Evolutionary conservation across 1,284 basidiomycete species (phyloP), one percentile per base, ranked within the genome.

Genomic region (Trichosporon sp.): DNA sequence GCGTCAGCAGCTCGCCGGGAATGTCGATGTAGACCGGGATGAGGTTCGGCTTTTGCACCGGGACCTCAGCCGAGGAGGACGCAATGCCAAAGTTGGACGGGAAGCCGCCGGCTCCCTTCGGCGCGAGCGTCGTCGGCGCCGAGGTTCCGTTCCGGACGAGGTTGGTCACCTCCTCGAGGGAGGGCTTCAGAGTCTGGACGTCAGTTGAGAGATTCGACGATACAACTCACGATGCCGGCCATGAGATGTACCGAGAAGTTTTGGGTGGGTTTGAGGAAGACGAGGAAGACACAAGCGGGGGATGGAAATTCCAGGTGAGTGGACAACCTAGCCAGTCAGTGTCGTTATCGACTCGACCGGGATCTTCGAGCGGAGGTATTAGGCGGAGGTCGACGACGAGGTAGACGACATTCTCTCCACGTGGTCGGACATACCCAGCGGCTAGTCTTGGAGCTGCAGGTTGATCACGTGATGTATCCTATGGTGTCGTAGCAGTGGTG

Each of bases 1-100:
- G 97, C 12, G 97, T 99, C 73, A 99, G 88, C 71, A 98, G 90
- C 83, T 99, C 97, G 70, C 95, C 95, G 31, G 97, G 94, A 7
- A 99, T 87, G 77, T 96, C 91, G 71, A 96, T 88, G 84, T 91
- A 99, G 75, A 99, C 89, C 16, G 96, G 96, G 54, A 99, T 74
- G 3, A 83, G 71, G 69, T 83, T 83, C 2, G 80, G 79, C 7
- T 69, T 70, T 68, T 71, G 32, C 19, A 35, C 66, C 68, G 71
- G 70, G 32, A 68, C 51, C 2, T 74, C 63, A 8, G 68, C 66
- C n/a, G 64, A 65, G 6, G 71, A 68, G 1, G 74, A 66, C 1
- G 72, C 70, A 10, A 67, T 71, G 46, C 70, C 73, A 0, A 79
- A 76, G 11, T 77, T 76, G 7, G 75, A 77, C 2, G 78, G 76